Conservation (phyloP, 345 rosid genomes). For the Garcia nutans region DNA sequence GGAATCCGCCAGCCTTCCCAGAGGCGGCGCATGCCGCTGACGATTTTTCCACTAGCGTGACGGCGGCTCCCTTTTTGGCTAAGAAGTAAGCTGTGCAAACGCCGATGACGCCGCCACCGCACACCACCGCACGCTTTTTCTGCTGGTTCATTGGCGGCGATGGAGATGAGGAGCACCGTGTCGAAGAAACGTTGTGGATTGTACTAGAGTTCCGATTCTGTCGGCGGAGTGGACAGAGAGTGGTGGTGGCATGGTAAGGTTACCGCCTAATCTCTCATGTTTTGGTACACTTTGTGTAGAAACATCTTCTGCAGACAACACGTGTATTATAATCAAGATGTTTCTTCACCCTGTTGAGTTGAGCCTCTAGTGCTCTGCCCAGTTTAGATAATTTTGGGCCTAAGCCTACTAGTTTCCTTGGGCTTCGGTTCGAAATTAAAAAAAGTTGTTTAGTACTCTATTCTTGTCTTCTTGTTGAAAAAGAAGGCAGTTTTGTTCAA, state of each 20-base stretch:
- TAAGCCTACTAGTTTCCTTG: conserved; percentile 35
- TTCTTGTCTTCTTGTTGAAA: neutral
- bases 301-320: neutral
- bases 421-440: conserved; percentile 21
- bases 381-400: neutral
- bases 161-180: conserved; percentile 27
- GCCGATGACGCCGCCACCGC: conserved; percentile 87
- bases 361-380: neutral
- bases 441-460: neutral
- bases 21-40: conserved; percentile 87
- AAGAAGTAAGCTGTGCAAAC: conserved; percentile 89
- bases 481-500: conserved; percentile 25
- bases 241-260: conserved; percentile 4
- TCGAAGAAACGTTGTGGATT: neutral
- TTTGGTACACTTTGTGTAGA: neutral
- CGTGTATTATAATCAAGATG: neutral
- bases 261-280: conserved; percentile 13
- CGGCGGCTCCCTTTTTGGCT: conserved; percentile 62
- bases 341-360: neutral
- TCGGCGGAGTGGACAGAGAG: neutral
- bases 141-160: conserved; percentile 25
- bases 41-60: conserved; percentile 73
- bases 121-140: conserved; percentile 52
- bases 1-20: conserved; percentile 89
- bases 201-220: neutral